Conservation (phyloP, 176 grass and related monocot genomes). For the Ensete glaucum region DNA sequence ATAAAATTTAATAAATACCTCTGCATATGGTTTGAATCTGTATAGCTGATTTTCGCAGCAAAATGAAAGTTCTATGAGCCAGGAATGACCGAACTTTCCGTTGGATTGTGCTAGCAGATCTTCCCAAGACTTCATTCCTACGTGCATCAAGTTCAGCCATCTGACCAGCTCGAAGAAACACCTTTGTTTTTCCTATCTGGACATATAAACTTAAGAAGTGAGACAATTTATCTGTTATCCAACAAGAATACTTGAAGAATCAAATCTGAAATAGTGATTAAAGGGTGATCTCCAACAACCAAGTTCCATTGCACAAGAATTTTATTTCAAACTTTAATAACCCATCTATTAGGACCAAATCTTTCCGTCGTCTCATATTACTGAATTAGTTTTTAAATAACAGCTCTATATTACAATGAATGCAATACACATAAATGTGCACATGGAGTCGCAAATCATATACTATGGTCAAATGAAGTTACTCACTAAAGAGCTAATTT, state of each 20-base stretch:
- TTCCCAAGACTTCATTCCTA: slow-evolving; percentile 91
- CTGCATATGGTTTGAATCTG: slow-evolving; percentile 73
- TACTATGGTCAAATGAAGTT: too few species aligned
- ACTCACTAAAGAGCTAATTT: too few species aligned
- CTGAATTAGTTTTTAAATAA: too few species aligned
- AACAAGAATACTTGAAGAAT: neutral
- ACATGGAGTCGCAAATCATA: too few species aligned
- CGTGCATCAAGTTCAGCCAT: slow-evolving; percentile 96
- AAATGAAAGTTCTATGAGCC: slow-evolving; percentile 53
- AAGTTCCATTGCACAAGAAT: too few species aligned
- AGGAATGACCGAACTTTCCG: slow-evolving; percentile 83
- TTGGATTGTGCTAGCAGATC: slow-evolving; percentile 75
- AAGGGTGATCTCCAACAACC: too few species aligned
- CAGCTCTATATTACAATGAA: too few species aligned
- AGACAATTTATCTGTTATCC: neutral
- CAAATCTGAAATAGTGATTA: too few species aligned
- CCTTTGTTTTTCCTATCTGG: slow-evolving; percentile 96
- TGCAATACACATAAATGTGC: too few species aligned
- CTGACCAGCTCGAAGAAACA: slow-evolving; percentile 97
- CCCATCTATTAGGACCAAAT: too few species aligned
- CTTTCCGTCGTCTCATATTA: too few species aligned
- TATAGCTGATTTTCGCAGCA: slow-evolving; percentile 47
- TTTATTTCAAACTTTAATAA: too few species aligned
- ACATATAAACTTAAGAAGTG: slow-evolving; percentile 18
- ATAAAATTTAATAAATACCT: slow-evolving; percentile 34